Conservation (phyloP, 768 basidiomycete species). For the Tricholoma terreum region DNA sequence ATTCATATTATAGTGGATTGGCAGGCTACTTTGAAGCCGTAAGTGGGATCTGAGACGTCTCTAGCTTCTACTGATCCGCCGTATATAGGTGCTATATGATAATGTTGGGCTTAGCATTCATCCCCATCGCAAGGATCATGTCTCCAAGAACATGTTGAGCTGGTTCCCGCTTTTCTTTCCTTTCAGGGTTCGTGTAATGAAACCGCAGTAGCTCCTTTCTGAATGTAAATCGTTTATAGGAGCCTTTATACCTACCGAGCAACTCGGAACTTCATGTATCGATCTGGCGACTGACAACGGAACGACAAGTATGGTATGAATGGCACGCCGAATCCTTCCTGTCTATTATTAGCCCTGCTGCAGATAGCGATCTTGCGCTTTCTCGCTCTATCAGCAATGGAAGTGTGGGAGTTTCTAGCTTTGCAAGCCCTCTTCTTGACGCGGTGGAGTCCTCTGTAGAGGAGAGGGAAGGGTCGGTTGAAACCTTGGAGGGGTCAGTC, state of each 20-base stretch:
- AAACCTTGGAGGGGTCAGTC: constrained; percentile 9
- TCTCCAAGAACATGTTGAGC: constrained; percentile 96
- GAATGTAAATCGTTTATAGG: constrained; percentile 41
- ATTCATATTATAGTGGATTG: constrained; percentile 53
- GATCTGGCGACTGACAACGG: constrained; percentile 91
- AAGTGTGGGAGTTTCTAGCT: constrained; percentile 4
- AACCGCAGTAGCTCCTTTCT: constrained; percentile 2
- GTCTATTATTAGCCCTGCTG: constrained; percentile 41
- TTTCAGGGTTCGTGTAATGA: constrained; percentile 60
- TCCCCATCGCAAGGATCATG: constrained; percentile 77
- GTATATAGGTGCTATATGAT: constrained; percentile 64
- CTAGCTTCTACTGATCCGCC: neutral
- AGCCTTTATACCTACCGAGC: constrained; percentile 89
- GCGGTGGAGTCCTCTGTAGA: constrained; percentile 43
- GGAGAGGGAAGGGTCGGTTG: constrained; percentile 7
- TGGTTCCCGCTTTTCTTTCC: constrained; percentile 99
- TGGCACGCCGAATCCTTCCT: constrained; percentile 97
- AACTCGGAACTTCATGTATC: constrained; percentile 91
- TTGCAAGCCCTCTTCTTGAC: constrained; percentile 68
- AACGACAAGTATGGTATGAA: constrained; percentile 95
- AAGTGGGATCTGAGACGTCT: constrained; percentile 9
- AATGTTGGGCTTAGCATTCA: constrained; percentile 92
- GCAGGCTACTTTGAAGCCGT: constrained; percentile 97
- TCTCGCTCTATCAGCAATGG: constrained; percentile 12
- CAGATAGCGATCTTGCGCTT: constrained; percentile 26